Evolutionary conservation across 768 basidiomycete genomes (phyloP).

Genomic region (Favolaschia claudopus): DNA sequence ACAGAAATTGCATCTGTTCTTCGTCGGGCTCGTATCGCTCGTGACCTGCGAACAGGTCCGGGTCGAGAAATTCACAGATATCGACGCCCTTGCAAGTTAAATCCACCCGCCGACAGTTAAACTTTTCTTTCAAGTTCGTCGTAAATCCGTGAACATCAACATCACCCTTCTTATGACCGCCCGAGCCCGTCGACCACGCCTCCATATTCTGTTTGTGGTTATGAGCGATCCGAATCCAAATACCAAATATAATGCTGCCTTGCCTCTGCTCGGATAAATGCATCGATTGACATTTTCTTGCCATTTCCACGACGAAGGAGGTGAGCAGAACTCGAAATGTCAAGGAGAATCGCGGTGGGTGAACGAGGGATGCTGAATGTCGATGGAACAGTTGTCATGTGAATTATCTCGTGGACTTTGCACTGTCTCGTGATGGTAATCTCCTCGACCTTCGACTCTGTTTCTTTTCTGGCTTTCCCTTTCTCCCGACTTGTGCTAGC

Average conservation of each 20-base stretch:
- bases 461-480: not conserved
- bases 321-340: not conserved
- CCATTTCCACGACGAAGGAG: not conserved
- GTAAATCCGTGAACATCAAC: not conserved
- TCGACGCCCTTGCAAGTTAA: slow-evolving; percentile 4
- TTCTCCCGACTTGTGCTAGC: not conserved
- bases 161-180: slow-evolving; percentile 1
- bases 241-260: not conserved
- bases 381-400: not conserved
- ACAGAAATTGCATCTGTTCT: not conserved
- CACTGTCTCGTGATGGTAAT: slow-evolving; percentile 3
- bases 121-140: not conserved
- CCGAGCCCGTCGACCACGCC: slow-evolving; percentile 3
- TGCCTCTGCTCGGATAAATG: slow-evolving; percentile 2
- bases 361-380: not conserved
- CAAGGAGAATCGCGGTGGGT: not conserved
- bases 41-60: not conserved
- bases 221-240: no score
- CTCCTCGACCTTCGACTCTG: not conserved
- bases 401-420: not conserved
- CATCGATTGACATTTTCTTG: not conserved
- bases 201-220: slow-evolving; percentile 4
- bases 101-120: not conserved
- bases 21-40: slow-evolving; percentile 7
- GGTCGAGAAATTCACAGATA: slow-evolving; percentile 6